Evolutionary conservation across 2,329 filamentous ascomycete species (phyloP), one percentile per base, ranked within the genome.

Genomic region (Sporothrix euskadiensis): DNA sequence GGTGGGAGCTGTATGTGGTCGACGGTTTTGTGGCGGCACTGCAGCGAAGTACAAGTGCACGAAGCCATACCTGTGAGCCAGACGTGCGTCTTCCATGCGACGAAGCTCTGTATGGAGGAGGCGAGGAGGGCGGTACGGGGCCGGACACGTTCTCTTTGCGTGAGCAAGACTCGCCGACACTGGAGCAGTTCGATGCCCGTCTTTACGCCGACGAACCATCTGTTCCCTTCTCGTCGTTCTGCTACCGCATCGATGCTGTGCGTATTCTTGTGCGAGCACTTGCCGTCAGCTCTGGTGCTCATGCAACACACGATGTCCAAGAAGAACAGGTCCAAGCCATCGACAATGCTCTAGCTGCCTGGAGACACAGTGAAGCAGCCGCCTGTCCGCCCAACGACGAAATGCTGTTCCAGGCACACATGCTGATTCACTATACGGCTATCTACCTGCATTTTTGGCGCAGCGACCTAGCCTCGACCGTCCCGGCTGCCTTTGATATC

Each of bases 291-390:
- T 65, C 61, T 1, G 61, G 57, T 39, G 57, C 57, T 1, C 57
- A 61, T 39, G 57, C 57, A 39, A 26, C 61, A 3, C 61, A 65
- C 61, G 61, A 65, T 9, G 61, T 65, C n/a, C 61, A 44, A 22
- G 61, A 65, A 65, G 61, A 65, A 10, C 61, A 65, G n/a, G 61
- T 65, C 4, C 61, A 65, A n/a, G 61, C 61, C 61, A 65, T 65
- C 16, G 61, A 65, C 32, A 65, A 65, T 14, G 61, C 61, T 6
- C 61, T 65, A 4, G 61, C 61, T 22, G 61, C 61, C 19, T 65
- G 61, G 61, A 16, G 61, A 4, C 61, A 65, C 61, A 65, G 61
- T n/a, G 57, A 61, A 32, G 57, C 57, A 4, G 30, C 57, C 3
- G 57, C 30, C 10, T 61, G 57, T 16, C 57, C 57, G 12, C 57